phyloP scores from a whole-genome alignment of 176 grass and related monocot genomes.

The Avena eriantha region DNA sequence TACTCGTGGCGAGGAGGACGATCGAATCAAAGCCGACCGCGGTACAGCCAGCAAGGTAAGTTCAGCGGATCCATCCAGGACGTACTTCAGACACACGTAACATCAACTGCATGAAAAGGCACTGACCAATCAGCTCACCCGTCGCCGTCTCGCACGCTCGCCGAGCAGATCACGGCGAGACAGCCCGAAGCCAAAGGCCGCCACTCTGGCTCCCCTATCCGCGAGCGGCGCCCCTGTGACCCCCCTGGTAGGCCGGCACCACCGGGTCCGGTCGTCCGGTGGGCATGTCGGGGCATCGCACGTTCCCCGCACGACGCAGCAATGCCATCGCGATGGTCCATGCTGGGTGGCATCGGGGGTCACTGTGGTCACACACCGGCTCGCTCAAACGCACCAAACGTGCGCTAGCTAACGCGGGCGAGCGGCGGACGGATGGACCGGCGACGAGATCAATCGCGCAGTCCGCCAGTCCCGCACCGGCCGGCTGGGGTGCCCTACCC shows the following conservation, averaged over 20 bases:
- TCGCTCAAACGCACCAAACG: background rate
- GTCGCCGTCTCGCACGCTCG: conserved; percentile 12
- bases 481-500: no score
- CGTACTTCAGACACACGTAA: background rate
- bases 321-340: background rate
- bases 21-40: conserved; percentile 28
- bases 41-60: background rate
- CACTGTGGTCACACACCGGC: no score
- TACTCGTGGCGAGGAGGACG: conserved; percentile 20
- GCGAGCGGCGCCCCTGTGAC: background rate
- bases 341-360: background rate
- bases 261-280: background rate
- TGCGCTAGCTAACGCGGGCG: background rate
- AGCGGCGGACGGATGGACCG: conserved; percentile 1
- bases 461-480: no score
- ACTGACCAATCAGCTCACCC: background rate
- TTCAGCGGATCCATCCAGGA: background rate
- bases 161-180: background rate
- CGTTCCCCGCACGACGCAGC: conserved; percentile 3
- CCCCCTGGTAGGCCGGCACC: background rate
- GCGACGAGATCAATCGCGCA: no score
- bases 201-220: conserved; percentile 33
- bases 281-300: conserved; percentile 18
- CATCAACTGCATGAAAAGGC: background rate
- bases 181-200: conserved; percentile 13